Conservation (phyloP, 1,284 basidiomycete species). For the Cryptococcus deneoformans region DNA sequence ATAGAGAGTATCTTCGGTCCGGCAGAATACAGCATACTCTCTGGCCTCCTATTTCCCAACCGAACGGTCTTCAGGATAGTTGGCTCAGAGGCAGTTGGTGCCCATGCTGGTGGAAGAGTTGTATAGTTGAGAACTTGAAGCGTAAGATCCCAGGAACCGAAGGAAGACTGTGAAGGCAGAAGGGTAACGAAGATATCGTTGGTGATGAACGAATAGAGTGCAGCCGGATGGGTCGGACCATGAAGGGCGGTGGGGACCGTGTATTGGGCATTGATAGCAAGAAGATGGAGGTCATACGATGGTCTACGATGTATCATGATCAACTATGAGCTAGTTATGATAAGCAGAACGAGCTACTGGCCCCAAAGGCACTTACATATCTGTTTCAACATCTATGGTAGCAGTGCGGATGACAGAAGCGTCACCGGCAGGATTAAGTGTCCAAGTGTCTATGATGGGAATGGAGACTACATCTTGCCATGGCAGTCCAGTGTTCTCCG, state of each 20-base stretch:
- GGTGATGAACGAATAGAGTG: constrained; percentile 16
- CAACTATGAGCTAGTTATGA: too few relatives aligned
- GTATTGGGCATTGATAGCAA: constrained; percentile 25
- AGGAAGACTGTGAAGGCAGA: background rate
- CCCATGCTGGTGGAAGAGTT: constrained; percentile 10
- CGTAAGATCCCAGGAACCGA: constrained; percentile 7
- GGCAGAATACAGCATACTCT: constrained; percentile 1
- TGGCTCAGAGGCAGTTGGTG: constrained; percentile 3
- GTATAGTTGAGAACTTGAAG: constrained; percentile 15
- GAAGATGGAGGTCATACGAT: constrained; percentile 14
- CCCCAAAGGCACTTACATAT: background rate
- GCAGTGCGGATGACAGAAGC: constrained; percentile 15
- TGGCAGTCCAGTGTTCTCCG: too few relatives aligned
- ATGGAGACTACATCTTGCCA: background rate
- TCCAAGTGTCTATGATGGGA: constrained; percentile 17
- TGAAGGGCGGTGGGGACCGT: constrained; percentile 8
- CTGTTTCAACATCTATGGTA: background rate
- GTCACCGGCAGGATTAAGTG: constrained; percentile 22
- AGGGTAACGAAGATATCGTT: constrained; percentile 15
- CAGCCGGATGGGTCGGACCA: constrained; percentile 4
- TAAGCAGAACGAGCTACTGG: background rate
- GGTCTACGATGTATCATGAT: background rate
- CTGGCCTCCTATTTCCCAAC: background rate
- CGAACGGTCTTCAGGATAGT: background rate
- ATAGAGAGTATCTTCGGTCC: constrained; percentile 3